phyloP scores from a whole-genome alignment of 345 rosid species.

The Trapa incisa region DNA sequence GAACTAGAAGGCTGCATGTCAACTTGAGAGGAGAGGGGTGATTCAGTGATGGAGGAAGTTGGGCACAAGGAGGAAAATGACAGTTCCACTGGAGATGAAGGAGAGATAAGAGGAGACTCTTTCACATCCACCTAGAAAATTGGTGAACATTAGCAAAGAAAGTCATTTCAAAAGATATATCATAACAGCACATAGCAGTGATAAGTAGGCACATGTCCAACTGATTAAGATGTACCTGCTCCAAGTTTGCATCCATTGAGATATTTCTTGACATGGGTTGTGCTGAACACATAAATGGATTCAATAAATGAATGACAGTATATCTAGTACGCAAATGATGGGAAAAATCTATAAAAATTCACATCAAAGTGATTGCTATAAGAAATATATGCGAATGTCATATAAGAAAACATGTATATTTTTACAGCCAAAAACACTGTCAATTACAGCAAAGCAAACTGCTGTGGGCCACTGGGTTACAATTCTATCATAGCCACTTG shows the following conservation, averaged over 20 bases:
- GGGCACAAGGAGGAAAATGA: conserved; percentile 61
- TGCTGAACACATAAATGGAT: conserved; percentile 32
- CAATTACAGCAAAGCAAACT: too few relatives aligned
- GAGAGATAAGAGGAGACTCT: conserved; percentile 36
- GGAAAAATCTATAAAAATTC: neutral
- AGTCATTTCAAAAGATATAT: neutral
- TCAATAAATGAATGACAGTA: neutral
- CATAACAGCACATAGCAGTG: neutral
- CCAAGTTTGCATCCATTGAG: conserved; percentile 45
- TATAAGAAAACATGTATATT: neutral
- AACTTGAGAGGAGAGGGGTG: conserved; percentile 44
- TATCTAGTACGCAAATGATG: neutral
- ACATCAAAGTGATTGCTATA: neutral
- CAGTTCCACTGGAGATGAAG: conserved; percentile 41
- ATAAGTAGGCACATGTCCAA: neutral
- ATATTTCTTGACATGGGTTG: conserved; percentile 49
- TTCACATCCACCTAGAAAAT: conserved; percentile 34
- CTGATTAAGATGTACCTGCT: conserved; percentile 43
- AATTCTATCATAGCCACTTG: too few relatives aligned
- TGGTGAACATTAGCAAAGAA: conserved; percentile 2
- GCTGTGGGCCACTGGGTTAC: too few relatives aligned
- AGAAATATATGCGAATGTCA: neutral
- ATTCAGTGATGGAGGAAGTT: conserved; percentile 40
- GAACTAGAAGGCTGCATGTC: conserved; percentile 33
- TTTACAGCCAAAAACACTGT: neutral